Evolutionary conservation across 768 basidiomycete genomes (phyloP).

Genomic region (Tulasnella sp.): DNA sequence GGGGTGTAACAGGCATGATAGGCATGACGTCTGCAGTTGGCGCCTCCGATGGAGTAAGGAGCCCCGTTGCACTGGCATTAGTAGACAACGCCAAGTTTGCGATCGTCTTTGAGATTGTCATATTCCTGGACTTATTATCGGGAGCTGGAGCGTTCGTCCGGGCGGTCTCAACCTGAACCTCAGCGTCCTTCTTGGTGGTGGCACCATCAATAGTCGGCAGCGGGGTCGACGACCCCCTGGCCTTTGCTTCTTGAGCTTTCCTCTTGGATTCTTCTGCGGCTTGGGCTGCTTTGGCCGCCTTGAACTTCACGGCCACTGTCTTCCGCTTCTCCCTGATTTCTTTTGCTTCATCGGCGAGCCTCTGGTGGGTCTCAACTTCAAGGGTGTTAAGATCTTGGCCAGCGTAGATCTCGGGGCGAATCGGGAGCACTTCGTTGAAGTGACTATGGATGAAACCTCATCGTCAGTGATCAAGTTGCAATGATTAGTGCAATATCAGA

Average conservation of each 20-base stretch:
- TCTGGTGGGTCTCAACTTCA: background rate
- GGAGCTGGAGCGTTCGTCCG: no score
- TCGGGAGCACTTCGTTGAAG: background rate
- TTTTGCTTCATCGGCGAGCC: background rate
- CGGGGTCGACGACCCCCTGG: background rate
- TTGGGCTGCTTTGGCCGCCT: background rate
- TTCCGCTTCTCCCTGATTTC: background rate
- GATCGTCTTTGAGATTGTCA: no score
- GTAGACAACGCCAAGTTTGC: no score
- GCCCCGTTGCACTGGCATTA: background rate
- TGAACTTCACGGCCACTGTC: background rate
- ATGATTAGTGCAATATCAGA: background rate
- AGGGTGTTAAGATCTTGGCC: slow-evolving; percentile 1
- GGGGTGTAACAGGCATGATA: no score
- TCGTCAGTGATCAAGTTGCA: background rate
- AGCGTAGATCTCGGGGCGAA: background rate
- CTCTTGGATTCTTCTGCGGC: background rate
- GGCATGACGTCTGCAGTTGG: no score
- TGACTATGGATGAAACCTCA: background rate
- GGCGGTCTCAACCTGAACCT: no score
- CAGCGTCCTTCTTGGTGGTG: no score
- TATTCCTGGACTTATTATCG: no score
- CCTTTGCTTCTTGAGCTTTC: no score
- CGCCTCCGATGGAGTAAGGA: background rate
- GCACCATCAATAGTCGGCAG: background rate